Base-by-base conservation (phyloP, 1,139 yeast genomes). In the Geotrichum bryndzae region DNA sequence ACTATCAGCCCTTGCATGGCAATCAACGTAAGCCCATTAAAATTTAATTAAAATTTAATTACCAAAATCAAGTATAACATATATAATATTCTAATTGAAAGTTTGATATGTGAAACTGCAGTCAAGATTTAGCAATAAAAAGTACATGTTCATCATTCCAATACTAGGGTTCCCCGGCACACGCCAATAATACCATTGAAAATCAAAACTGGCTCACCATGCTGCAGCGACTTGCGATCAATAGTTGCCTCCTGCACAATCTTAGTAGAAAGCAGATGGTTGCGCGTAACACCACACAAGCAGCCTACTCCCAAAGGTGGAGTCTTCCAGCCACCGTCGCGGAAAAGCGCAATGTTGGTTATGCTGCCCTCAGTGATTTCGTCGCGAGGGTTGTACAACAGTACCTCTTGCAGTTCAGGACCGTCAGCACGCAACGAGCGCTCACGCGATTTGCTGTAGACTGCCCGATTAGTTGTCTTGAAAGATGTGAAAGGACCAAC, bases 111-210 rank as follows among this genome's bases (percentile, higher is more conserved):
- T 27, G 6, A 27, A 27, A 6, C 6, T 27, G 31, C 31, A 27
- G 31, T 27, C 31, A 27, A 27, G 31, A 27, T 6, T 27, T 4
- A 6, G 6, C 31, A 27, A 27, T 1, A 27, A 27, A 27, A 3
- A 27, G 31, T 27, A 27, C 31, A 27, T 27, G 3, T 27, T 6
- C 31, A 27, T 27, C 6, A 41, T 41, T n/a, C 15, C 46, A 41
- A 41, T 13, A 41, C 18, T 5, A 41, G 46, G 23, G 46, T 76
- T 0, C 92, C 97, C 64, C 80, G 81, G 1, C 85, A 84, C 3
- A 89, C 88, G 0, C 99, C 99, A 76, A 86, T 83, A 1, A 94
- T 80, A 1, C 90, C 97, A 73, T 94, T 94, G 72, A 90, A 86
- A 38, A 92, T 68, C 51, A 94, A 72, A 1, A 92, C 80, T 48